A percentile compares a stretch with the other conserved stretches of the same genome.
Evolutionary conservation across 2,329 filamentous ascomycete species (phyloP).

Genomic region (Colletotrichum abscissum): DNA sequence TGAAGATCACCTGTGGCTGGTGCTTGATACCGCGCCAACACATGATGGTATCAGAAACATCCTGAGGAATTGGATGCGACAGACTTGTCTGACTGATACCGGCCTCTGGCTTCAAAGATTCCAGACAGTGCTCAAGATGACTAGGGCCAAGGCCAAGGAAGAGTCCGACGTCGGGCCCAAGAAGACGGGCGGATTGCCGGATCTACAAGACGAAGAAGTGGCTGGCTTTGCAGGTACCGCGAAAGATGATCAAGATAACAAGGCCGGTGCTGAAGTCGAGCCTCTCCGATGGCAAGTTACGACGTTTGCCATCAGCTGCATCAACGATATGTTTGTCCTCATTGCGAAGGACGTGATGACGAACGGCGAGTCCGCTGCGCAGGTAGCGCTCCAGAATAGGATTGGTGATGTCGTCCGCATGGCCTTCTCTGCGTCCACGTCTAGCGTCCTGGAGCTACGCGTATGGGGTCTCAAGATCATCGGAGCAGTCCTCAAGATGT

Average conservation of each 20-base stretch:
- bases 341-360: constrained; percentile 83
- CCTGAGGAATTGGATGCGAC: constrained; percentile 91
- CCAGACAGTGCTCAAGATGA: constrained; percentile 90
- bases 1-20: constrained; percentile 92
- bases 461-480: constrained; percentile 95
- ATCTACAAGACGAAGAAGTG: constrained; percentile 95
- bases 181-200: constrained; percentile 67
- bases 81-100: constrained; percentile 85
- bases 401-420: constrained; percentile 95
- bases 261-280: constrained; percentile 77
- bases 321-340: constrained; percentile 84
- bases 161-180: constrained; percentile 56
- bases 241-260: constrained; percentile 62
- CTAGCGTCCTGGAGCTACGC: constrained; percentile 88
- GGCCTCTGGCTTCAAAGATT: constrained; percentile 88
- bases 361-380: constrained; percentile 82
- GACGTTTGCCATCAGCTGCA: constrained; percentile 90
- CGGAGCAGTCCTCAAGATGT: constrained; percentile 92
- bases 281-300: constrained; percentile 94
- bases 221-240: constrained; percentile 84
- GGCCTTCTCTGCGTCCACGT: constrained; percentile 97
- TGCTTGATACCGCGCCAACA: constrained; percentile 80
- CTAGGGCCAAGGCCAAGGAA: constrained; percentile 73
- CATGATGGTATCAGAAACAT: constrained; percentile 88
- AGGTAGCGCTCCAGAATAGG: constrained; percentile 81